These are phyloP conservation scores for Friedmanniomyces endolithicus DNA, from an alignment of 495 filamentous ascomycete genomes.

Conservation along the genomic window DNA sequence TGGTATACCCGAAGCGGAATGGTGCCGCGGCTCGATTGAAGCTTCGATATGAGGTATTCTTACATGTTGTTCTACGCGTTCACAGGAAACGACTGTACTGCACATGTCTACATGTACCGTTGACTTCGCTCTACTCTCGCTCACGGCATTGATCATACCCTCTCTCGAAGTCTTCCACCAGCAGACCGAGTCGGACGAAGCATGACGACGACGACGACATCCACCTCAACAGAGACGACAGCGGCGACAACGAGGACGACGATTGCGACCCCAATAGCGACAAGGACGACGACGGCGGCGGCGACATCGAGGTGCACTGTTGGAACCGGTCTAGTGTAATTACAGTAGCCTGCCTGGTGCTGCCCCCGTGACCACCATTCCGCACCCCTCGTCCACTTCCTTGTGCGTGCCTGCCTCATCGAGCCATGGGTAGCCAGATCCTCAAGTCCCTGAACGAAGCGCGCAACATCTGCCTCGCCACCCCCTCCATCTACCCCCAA, in stretches of 20 bases:
- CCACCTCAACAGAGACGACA: no score
- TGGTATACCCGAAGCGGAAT: not conserved
- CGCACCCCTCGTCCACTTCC: not conserved
- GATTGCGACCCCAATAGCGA: not conserved
- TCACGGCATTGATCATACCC: no score
- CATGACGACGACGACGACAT: no score
- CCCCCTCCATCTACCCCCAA: slow-evolving; percentile 72
- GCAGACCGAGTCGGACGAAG: no score
- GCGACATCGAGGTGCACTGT: no score
- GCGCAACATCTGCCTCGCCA: slow-evolving; percentile 72
- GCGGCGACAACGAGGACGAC: not conserved
- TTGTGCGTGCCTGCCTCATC: not conserved
- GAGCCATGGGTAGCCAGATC: slow-evolving; percentile 5
- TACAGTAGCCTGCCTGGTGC: not conserved
- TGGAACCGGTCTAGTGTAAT: no score
- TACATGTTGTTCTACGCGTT: no score
- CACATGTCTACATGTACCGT: no score
- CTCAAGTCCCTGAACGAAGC: slow-evolving; percentile 74
- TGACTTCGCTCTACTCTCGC: no score
- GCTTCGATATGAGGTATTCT: not conserved
- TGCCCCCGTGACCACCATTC: not conserved
- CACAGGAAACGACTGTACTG: no score
- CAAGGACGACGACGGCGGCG: not conserved
- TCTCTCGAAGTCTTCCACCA: no score
- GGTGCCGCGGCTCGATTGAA: not conserved